These are phyloP conservation scores for Helichrysum umbraculigerum DNA, from an alignment of 129 eudicot genomes.

Conservation along the genomic window DNA sequence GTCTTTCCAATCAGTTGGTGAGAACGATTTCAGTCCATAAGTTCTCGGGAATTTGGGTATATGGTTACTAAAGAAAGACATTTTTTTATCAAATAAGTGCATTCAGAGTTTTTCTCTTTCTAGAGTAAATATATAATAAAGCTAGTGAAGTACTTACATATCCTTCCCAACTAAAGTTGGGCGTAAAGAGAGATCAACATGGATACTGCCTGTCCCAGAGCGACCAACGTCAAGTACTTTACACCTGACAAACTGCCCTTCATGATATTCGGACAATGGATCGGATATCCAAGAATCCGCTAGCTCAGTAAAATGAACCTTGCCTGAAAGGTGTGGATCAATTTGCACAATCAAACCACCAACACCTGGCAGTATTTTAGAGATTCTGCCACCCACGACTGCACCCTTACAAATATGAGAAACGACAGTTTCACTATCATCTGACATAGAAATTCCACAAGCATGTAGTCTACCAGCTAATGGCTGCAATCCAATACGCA, in stretches of 20 bases:
- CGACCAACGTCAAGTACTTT: conserved; percentile 57
- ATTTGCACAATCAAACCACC: conserved; percentile 87
- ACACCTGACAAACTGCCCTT: conserved; percentile 91
- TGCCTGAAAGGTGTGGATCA: conserved; percentile 74
- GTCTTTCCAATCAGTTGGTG: too few relatives aligned
- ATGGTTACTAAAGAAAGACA: neutral
- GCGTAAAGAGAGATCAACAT: conserved; percentile 79
- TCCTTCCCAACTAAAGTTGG: conserved; percentile 31
- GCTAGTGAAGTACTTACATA: conserved; percentile 39
- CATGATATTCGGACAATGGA: conserved; percentile 74
- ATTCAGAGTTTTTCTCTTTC: neutral
- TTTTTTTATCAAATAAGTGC: neutral
- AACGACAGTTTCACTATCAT: conserved; percentile 31
- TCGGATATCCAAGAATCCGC: conserved; percentile 55
- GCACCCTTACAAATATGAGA: conserved; percentile 59
- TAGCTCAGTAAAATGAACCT: conserved; percentile 85
- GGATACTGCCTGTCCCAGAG: conserved; percentile 59
- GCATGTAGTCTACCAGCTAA: conserved; percentile 32
- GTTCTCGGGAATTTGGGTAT: too few relatives aligned
- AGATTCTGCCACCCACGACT: conserved; percentile 76
- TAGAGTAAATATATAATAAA: neutral
- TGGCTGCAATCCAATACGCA: conserved; percentile 57
- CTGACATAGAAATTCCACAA: conserved; percentile 24
- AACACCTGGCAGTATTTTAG: conserved; percentile 82
- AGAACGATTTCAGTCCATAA: too few relatives aligned